A percentile compares a stretch with the other conserved stretches of the same genome.
These are phyloP conservation scores for Chaetomium cochliodes DNA, from an alignment of 495 filamentous ascomycete species.

Conservation along the genomic window DNA sequence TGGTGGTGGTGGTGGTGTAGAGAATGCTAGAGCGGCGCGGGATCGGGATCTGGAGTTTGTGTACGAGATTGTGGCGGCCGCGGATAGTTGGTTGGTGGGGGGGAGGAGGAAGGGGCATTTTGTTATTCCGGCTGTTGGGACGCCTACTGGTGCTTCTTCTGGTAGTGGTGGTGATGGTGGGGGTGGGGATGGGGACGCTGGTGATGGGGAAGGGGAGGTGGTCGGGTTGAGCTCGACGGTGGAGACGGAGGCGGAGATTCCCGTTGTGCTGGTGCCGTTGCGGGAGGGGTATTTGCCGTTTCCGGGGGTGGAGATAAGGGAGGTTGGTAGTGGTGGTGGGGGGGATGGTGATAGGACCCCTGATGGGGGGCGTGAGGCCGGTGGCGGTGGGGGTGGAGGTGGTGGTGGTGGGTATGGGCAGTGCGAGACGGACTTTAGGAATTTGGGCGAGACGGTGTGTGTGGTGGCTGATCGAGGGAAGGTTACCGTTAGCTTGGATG, in stretches of 20 bases:
- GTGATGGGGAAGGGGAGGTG: conserved; percentile 38
- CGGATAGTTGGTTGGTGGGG: conserved; percentile 80
- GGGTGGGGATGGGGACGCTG: conserved; percentile 4
- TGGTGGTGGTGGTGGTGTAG: background rate
- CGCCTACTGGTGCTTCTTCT: background rate
- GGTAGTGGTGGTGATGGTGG: background rate
- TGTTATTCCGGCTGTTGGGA: conserved; percentile 46
- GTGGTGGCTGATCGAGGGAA: conserved; percentile 72
- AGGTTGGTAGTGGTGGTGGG: conserved; percentile 38
- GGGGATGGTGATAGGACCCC: conserved; percentile 1
- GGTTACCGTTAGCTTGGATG: conserved; percentile 73
- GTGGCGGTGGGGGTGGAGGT: conserved; percentile 3
- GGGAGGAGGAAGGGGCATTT: conserved; percentile 79
- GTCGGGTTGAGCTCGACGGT: conserved; percentile 31
- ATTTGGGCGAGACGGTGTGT: conserved; percentile 69
- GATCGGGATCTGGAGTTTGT: conserved; percentile 68
- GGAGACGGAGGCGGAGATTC: conserved; percentile 50
- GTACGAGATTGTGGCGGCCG: conserved; percentile 74
- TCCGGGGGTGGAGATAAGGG: conserved; percentile 75
- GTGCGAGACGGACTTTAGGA: conserved; percentile 79
- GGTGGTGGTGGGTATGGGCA: conserved; percentile 24
- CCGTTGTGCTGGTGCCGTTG: conserved; percentile 74
- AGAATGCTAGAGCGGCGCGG: conserved; percentile 27
- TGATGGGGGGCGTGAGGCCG: conserved; percentile 19
- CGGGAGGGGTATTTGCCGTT: conserved; percentile 70